A percentile compares a stretch with the other conserved stretches of the same genome.
Evolutionary conservation across 2,329 filamentous ascomycete species (phyloP).

Genomic region (Hypoxylon sp.): DNA sequence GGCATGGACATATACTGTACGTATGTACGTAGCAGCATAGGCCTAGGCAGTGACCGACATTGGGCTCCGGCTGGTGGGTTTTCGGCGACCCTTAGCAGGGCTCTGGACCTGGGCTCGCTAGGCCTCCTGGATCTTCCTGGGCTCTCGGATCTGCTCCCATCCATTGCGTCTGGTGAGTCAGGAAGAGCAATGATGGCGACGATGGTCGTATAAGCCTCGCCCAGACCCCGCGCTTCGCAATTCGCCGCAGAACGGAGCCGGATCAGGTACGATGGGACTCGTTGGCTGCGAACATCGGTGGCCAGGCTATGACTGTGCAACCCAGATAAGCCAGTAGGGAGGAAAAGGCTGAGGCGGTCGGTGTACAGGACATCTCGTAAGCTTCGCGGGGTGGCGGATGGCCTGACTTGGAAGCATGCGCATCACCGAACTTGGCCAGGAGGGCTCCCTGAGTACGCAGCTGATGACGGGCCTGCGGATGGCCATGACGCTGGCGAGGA

Average conservation of each 20-base stretch:
- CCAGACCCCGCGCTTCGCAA: slow-evolving; percentile 35
- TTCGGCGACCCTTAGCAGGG: neutral
- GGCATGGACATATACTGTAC: slow-evolving; percentile 13
- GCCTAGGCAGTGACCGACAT: slow-evolving; percentile 29
- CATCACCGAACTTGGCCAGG: slow-evolving; percentile 11
- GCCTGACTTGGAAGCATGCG: slow-evolving; percentile 15
- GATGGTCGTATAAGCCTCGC: slow-evolving; percentile 43
- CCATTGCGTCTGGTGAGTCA: slow-evolving; percentile 43
- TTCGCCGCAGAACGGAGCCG: slow-evolving; percentile 38
- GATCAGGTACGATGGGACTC: slow-evolving; percentile 23
- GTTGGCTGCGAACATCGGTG: slow-evolving; percentile 35
- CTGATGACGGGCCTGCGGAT: slow-evolving; percentile 16
- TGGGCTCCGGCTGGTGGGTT: slow-evolving; percentile 35
- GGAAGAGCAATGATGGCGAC: too few species aligned
- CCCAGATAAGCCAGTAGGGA: slow-evolving; percentile 25
- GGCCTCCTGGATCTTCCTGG: neutral
- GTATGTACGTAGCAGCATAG: slow-evolving; percentile 1
- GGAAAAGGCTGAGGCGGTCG: slow-evolving; percentile 7
- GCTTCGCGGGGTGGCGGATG: slow-evolving; percentile 9
- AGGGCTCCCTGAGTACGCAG: too few species aligned
- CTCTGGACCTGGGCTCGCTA: neutral
- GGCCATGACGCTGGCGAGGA: neutral
- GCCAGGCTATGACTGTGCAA: slow-evolving; percentile 28
- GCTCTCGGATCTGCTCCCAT: slow-evolving; percentile 16
- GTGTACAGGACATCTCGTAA: slow-evolving; percentile 25